A percentile compares a stretch with the other conserved stretches of the same genome.
Conservation (phyloP, 2,329 filamentous ascomycete genomes). For the Dichotomopilus funicola region DNA sequence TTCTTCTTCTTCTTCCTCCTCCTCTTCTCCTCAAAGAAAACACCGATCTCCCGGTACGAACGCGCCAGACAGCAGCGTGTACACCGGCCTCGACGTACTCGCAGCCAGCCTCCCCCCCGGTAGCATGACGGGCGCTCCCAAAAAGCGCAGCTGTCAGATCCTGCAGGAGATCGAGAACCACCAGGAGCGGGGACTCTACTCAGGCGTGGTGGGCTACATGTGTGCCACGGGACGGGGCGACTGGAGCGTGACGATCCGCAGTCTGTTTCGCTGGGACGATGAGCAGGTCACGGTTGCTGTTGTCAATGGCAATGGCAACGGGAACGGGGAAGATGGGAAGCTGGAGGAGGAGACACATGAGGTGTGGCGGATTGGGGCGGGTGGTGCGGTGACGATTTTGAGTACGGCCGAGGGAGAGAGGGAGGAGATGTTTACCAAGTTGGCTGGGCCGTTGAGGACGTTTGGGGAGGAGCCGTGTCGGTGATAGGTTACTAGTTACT, state of each 20-base stretch:
- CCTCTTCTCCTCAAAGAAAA: not conserved
- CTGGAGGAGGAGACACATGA: slow-evolving; percentile 38
- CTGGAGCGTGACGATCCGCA: slow-evolving; percentile 87
- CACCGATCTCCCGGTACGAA: not conserved
- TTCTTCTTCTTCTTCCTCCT: not conserved
- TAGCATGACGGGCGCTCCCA: slow-evolving; percentile 94
- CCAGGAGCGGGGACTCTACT: slow-evolving; percentile 68
- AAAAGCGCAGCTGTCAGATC: slow-evolving; percentile 85
- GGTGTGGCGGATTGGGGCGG: slow-evolving; percentile 79
- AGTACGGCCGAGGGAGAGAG: slow-evolving; percentile 75
- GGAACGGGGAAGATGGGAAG: not conserved
- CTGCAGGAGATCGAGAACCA: slow-evolving; percentile 61
- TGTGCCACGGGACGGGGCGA: slow-evolving; percentile 79
- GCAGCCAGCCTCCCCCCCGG: slow-evolving; percentile 76
- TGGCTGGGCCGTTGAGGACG: slow-evolving; percentile 50
- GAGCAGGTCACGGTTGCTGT: slow-evolving; percentile 41
- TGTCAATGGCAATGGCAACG: no score
- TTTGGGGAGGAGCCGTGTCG: slow-evolving; percentile 33
- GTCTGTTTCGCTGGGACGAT: slow-evolving; percentile 66
- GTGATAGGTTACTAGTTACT: not conserved
- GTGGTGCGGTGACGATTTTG: slow-evolving; percentile 80
- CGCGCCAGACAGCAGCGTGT: slow-evolving; percentile 19
- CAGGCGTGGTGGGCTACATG: slow-evolving; percentile 83
- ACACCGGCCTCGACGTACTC: slow-evolving; percentile 68
- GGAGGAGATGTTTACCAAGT: slow-evolving; percentile 83